Evolutionary conservation across 768 basidiomycete genomes (phyloP).

Genomic region (Mycena galericulata): DNA sequence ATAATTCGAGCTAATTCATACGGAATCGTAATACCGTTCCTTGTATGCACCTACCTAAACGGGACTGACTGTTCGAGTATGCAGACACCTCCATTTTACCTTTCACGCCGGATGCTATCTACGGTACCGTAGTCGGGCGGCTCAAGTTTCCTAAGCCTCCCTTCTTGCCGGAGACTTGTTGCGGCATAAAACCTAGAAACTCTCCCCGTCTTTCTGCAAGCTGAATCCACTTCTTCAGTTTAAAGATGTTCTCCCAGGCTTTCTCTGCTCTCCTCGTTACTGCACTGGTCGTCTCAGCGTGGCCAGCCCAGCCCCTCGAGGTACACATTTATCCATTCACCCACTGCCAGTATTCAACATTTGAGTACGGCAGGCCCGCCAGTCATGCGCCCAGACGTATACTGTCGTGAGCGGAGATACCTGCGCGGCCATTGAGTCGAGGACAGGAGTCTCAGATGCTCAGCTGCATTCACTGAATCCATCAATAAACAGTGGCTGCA

Average conservation of each 20-base stretch:
- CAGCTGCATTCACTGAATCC: conserved; percentile 15
- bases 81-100: neutral
- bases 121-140: neutral
- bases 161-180: conserved; percentile 7
- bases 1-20: no score
- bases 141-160: conserved; percentile 7
- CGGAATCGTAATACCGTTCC: no score
- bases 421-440: neutral
- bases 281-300: conserved; percentile 22
- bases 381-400: conserved; percentile 7
- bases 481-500: conserved; percentile 20
- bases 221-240: conserved; percentile 6
- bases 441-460: conserved; percentile 8
- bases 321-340: conserved; percentile 12
- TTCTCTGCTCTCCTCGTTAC: conserved; percentile 21
- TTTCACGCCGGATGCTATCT: neutral
- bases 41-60: neutral
- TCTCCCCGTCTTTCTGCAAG: conserved; percentile 10
- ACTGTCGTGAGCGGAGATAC: conserved; percentile 21
- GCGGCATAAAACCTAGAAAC: conserved; percentile 12
- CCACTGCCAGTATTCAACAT: neutral
- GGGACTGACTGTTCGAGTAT: neutral
- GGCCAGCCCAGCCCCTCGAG: conserved; percentile 14
- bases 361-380: conserved; percentile 17
- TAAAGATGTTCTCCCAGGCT: conserved; percentile 16